Evolutionary conservation across 176 grass and related monocot species (phyloP).

Genomic region (Oryza officinalis): DNA sequence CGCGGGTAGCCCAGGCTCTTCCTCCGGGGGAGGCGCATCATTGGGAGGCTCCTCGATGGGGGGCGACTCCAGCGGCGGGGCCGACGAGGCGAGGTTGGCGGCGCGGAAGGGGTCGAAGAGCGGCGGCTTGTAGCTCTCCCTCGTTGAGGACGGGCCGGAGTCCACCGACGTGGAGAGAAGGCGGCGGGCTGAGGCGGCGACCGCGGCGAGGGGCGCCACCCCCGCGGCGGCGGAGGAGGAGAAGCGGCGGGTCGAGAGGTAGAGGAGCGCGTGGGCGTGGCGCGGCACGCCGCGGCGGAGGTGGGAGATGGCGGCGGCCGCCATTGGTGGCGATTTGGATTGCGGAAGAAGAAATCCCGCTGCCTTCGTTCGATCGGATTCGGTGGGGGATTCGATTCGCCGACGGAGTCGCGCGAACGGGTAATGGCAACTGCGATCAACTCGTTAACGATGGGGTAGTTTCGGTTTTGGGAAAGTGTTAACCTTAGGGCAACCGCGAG

Average conservation of each 20-base stretch:
- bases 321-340: constrained; percentile 44
- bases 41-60: constrained; percentile 37
- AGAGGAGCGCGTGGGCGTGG: constrained; percentile 46
- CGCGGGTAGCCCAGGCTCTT: constrained; percentile 17
- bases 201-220: background rate
- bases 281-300: constrained; percentile 46
- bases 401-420: background rate
- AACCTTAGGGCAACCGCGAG: background rate
- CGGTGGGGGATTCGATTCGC: background rate
- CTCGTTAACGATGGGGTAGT: constrained; percentile 1
- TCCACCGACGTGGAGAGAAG: constrained; percentile 51
- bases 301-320: constrained; percentile 49
- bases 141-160: constrained; percentile 17
- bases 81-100: constrained; percentile 38
- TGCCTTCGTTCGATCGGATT: constrained; percentile 1
- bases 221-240: constrained; percentile 35
- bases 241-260: constrained; percentile 37
- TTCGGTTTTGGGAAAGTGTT: constrained; percentile 35
- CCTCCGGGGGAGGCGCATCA: constrained; percentile 17
- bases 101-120: constrained; percentile 55
- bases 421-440: background rate
- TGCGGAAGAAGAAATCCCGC: constrained; percentile 30
- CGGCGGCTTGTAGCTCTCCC: constrained; percentile 46
- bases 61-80: constrained; percentile 43
- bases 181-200: constrained; percentile 29